Evolutionary conservation across 768 basidiomycete genomes (phyloP).

Genomic region (Collybia mongolica): DNA sequence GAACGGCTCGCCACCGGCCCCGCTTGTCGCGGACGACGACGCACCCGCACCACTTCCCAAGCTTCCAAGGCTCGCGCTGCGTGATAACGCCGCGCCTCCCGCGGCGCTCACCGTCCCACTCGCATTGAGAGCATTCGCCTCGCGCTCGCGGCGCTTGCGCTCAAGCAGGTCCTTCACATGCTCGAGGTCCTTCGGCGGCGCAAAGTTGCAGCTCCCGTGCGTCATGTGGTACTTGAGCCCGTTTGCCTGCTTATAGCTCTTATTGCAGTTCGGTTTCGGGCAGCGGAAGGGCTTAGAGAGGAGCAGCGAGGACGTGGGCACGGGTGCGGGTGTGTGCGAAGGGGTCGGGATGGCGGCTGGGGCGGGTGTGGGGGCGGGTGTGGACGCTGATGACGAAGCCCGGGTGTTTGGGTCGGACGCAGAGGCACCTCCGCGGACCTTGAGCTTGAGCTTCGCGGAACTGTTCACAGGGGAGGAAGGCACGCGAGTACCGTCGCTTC

Average conservation of each 20-base stretch:
- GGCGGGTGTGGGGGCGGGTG: conserved; percentile 16
- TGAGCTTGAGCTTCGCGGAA: conserved; percentile 18
- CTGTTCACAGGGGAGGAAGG: conserved; percentile 5
- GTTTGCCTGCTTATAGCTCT: conserved; percentile 95
- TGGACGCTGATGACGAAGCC: conserved; percentile 12
- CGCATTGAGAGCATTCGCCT: conserved; percentile 8
- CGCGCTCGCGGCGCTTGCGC: conserved; percentile 44
- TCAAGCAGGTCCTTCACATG: conserved; percentile 73
- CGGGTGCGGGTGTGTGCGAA: conserved; percentile 14
- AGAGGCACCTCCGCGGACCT: conserved; percentile 10
- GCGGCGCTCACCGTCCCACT: neutral
- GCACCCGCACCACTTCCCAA: neutral
- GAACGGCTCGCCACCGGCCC: conserved; percentile 3
- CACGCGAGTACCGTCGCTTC: conserved; percentile 5
- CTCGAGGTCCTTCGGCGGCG: conserved; percentile 83
- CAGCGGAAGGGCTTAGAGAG: conserved; percentile 88
- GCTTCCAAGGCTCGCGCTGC: conserved; percentile 3
- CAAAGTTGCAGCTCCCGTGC: conserved; percentile 91
- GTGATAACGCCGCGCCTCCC: neutral
- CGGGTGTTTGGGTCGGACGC: too few species aligned
- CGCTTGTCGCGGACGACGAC: neutral
- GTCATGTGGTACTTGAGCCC: conserved; percentile 94
- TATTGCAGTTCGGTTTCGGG: conserved; percentile 94
- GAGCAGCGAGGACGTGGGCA: conserved; percentile 54
- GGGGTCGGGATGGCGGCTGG: conserved; percentile 18